Conservation (phyloP, 129 eudicot genomes). For the Tanacetum coccineum region DNA sequence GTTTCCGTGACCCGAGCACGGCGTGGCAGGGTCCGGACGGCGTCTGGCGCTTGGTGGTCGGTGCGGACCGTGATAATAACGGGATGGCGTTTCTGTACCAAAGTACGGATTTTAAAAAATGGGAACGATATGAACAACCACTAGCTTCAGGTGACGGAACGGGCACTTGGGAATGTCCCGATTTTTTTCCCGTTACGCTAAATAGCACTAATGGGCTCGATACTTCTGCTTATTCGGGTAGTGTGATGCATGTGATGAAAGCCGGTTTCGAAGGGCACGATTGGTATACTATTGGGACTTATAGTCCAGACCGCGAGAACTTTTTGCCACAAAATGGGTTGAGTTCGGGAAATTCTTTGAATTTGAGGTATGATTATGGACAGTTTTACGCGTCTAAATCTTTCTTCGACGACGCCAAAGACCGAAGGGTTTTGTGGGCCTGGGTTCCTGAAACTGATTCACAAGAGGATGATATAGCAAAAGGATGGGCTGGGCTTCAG, state of each 20-base stretch:
- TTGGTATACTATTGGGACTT: constrained; percentile 42
- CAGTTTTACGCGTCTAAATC: constrained; percentile 45
- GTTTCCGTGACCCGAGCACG: constrained; percentile 43
- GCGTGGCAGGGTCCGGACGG: constrained; percentile 38
- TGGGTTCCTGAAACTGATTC: constrained; percentile 39
- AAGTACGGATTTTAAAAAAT: constrained; percentile 27
- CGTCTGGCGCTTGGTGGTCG: constrained; percentile 34
- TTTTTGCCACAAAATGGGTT: constrained; percentile 36
- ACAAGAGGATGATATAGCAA: constrained; percentile 30
- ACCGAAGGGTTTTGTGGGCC: constrained; percentile 42
- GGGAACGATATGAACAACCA: constrained; percentile 22
- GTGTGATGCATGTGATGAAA: constrained; percentile 37
- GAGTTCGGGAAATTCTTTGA: constrained; percentile 19
- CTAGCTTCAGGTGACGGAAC: constrained; percentile 22
- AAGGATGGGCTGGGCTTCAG: constrained; percentile 57
- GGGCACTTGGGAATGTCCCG: constrained; percentile 44
- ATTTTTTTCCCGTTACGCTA: constrained; percentile 32
- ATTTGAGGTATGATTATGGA: constrained; percentile 43
- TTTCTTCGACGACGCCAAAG: constrained; percentile 36
- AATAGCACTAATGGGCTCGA: constrained; percentile 38
- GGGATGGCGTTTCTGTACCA: constrained; percentile 41
- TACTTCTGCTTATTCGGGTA: constrained; percentile 19
- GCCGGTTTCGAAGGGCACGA: constrained; percentile 35
- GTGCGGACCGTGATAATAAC: constrained; percentile 25
- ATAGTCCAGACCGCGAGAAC: constrained; percentile 30